phyloP scores from a whole-genome alignment of 495 filamentous ascomycete genomes.

The Tetracladium setigerum region DNA sequence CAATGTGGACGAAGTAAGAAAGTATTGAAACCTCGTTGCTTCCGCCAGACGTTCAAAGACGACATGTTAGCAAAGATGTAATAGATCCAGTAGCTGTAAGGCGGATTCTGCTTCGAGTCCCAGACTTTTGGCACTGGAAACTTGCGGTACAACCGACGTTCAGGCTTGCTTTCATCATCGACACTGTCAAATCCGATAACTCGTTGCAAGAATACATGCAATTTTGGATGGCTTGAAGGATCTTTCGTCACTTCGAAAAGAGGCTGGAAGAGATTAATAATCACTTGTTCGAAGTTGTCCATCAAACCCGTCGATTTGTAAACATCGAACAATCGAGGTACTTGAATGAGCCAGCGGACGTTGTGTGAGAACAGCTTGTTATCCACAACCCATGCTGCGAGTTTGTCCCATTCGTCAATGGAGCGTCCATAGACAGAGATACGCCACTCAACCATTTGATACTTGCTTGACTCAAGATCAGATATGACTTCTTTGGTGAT shows the following conservation, averaged over 20 bases:
- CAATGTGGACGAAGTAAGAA: constrained; percentile 92
- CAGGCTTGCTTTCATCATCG: constrained; percentile 95
- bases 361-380: constrained; percentile 97
- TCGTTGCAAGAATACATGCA: constrained; percentile 89
- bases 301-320: constrained; percentile 86
- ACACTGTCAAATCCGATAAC: constrained; percentile 97
- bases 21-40: constrained; percentile 88
- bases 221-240: constrained; percentile 78
- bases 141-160: constrained; percentile 84
- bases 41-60: constrained; percentile 86
- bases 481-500: constrained; percentile 97
- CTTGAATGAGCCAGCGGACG: constrained; percentile 94
- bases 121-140: constrained; percentile 85
- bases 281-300: constrained; percentile 81
- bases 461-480: constrained; percentile 98
- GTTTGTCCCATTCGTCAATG: constrained; percentile 93
- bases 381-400: constrained; percentile 97
- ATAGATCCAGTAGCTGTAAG: constrained; percentile 99
- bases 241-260: constrained; percentile 91
- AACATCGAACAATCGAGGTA: constrained; percentile 90
- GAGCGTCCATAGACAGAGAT: constrained; percentile 93
- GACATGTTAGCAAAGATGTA: constrained; percentile 92
- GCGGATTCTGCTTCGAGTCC: constrained; percentile 89
- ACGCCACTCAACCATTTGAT: constrained; percentile 99
- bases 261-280: constrained; percentile 88